Evolutionary conservation across 129 eudicot species (phyloP).

Genomic region (Tagetes erecta): DNA sequence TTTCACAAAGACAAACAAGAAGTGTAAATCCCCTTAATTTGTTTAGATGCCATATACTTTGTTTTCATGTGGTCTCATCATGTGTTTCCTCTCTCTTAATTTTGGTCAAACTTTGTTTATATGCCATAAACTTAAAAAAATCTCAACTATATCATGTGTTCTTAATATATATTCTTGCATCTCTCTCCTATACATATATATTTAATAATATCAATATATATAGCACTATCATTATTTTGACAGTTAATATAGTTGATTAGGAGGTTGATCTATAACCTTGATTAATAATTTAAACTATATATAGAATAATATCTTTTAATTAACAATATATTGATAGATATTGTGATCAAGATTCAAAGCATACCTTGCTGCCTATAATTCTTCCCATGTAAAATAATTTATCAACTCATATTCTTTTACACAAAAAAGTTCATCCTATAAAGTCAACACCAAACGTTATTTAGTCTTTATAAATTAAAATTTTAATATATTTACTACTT

Average conservation of each 20-base stretch:
- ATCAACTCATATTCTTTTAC: too few relatives aligned
- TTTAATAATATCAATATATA: slow-evolving; percentile 20
- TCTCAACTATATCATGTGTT: slow-evolving; percentile 44
- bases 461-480: too few relatives aligned
- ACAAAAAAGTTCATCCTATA: too few relatives aligned
- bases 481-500: too few relatives aligned
- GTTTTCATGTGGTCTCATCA: slow-evolving; percentile 41
- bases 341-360: slow-evolving; percentile 33
- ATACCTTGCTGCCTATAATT: slow-evolving; percentile 6
- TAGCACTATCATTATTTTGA: slow-evolving; percentile 28
- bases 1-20: too few relatives aligned
- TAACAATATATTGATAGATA: slow-evolving; percentile 19
- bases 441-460: too few relatives aligned
- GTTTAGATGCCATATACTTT: slow-evolving; percentile 7
- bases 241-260: slow-evolving; percentile 49
- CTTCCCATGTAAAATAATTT: too few relatives aligned
- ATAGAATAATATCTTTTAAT: slow-evolving; percentile 33
- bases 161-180: slow-evolving; percentile 37
- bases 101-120: slow-evolving; percentile 37
- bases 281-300: neutral
- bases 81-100: slow-evolving; percentile 31
- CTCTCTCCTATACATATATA: slow-evolving; percentile 14
- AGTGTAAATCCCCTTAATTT: too few relatives aligned
- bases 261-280: slow-evolving; percentile 27
- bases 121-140: slow-evolving; percentile 37